These are phyloP conservation scores for Kuraishia piskuri DNA, from an alignment of 805 yeast species.

Conservation along the genomic window DNA sequence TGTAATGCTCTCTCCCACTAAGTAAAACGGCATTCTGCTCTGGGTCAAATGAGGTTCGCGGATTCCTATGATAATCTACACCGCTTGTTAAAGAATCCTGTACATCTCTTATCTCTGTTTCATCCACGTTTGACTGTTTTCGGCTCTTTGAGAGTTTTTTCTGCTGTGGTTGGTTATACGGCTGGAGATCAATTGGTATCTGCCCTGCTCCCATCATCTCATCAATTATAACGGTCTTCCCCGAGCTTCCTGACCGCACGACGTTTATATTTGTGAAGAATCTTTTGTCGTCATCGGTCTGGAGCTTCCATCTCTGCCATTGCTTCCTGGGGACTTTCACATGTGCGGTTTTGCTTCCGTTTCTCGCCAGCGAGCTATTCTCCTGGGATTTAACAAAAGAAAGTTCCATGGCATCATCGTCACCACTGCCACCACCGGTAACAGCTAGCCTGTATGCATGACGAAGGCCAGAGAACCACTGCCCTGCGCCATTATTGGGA, in stretches of 20 bases:
- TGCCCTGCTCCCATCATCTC: not conserved
- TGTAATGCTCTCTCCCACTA: not conserved
- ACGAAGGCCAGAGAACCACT: not conserved
- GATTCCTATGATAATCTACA: not conserved
- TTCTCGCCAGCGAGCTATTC: not conserved
- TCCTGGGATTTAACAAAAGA: not conserved
- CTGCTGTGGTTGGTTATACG: not conserved
- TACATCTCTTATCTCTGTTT: not conserved
- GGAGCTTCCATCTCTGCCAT: not conserved
- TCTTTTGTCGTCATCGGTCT: not conserved
- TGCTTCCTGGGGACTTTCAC: not conserved
- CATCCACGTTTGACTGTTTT: not conserved
- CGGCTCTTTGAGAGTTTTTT: not conserved
- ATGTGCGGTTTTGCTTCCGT: not conserved
- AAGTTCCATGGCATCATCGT: not conserved
- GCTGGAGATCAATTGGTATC: conserved; percentile 3
- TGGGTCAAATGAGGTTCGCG: not conserved
- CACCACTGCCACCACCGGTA: not conserved
- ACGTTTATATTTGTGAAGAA: not conserved
- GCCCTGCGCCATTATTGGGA: not conserved
- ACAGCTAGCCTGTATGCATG: not conserved
- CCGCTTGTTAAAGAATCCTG: not conserved
- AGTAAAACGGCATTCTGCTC: not conserved
- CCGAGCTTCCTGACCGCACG: not conserved
- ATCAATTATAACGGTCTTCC: conserved; percentile 1